phyloP scores from a whole-genome alignment of 2,329 filamentous ascomycete species.

The Chaetoscypha palmicola region DNA sequence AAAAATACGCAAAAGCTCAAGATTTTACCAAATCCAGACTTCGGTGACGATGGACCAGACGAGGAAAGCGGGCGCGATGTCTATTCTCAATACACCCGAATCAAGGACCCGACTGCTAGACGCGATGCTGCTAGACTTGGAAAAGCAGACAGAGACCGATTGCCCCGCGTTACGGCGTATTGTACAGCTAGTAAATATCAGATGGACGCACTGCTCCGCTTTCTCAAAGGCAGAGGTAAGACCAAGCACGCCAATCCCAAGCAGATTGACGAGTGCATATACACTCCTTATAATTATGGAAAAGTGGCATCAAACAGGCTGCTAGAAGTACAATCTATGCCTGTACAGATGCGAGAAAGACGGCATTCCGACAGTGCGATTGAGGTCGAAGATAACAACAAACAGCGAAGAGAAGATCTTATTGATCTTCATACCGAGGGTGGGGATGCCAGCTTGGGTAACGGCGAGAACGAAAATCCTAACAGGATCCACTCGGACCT shows the following conservation, averaged over 20 bases:
- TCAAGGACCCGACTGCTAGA: slow-evolving; percentile 90
- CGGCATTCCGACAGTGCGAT: slow-evolving; percentile 71
- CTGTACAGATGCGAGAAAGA: slow-evolving; percentile 48
- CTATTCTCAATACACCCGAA: slow-evolving; percentile 94
- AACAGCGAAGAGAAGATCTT: slow-evolving; percentile 51
- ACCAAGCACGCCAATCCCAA: slow-evolving; percentile 78
- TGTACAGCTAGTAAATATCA: slow-evolving; percentile 91
- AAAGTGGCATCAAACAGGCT: slow-evolving; percentile 35
- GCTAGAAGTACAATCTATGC: slow-evolving; percentile 24
- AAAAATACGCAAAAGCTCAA: slow-evolving; percentile 97
- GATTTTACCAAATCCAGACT: slow-evolving; percentile 84
- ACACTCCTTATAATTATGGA: slow-evolving; percentile 83
- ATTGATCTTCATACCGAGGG: slow-evolving; percentile 49
- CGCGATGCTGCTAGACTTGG: slow-evolving; percentile 87
- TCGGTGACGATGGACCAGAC: slow-evolving; percentile 67
- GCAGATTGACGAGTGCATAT: slow-evolving; percentile 95
- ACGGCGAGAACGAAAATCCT: slow-evolving; percentile 26
- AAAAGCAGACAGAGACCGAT: slow-evolving; percentile 80
- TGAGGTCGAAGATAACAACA: slow-evolving; percentile 54
- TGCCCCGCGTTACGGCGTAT: slow-evolving; percentile 92
- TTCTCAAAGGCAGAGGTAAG: slow-evolving; percentile 77
- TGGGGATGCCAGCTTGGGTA: slow-evolving; percentile 29
- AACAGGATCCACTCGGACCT: slow-evolving; percentile 19
- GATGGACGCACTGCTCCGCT: slow-evolving; percentile 82
- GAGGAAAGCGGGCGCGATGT: slow-evolving; percentile 93